Evolutionary conservation across 495 filamentous ascomycete genomes (phyloP).

Genomic region (Umbilicaria muhlenbergii): DNA sequence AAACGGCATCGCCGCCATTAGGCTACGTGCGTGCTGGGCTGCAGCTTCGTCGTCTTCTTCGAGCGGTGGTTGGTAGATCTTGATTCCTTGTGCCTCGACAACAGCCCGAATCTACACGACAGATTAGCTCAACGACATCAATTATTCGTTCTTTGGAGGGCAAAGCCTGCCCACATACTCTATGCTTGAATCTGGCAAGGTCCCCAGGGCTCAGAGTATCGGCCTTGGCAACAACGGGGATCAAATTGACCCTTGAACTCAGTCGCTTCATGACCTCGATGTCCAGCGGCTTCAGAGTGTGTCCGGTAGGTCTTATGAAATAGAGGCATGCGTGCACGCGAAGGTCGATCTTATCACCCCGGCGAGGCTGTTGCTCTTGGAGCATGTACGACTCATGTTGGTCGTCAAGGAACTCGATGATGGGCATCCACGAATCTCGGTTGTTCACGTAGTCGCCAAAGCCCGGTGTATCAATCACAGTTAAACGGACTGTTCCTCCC

Average conservation of each 20-base stretch:
- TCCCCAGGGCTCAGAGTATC: conserved; percentile 91
- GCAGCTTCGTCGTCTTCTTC: conserved; percentile 97
- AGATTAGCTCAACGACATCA: conserved; percentile 12
- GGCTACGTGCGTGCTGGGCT: conserved; percentile 77
- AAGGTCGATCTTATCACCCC: conserved; percentile 96
- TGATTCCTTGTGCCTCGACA: conserved; percentile 95
- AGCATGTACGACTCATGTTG: conserved; percentile 99
- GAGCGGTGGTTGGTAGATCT: conserved; percentile 93
- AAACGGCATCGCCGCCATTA: conserved; percentile 96
- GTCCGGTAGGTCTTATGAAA: conserved; percentile 96
- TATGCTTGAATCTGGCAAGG: conserved; percentile 80
- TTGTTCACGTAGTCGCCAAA: conserved; percentile 99
- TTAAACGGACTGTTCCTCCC: conserved; percentile 62
- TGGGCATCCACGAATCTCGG: conserved; percentile 97
- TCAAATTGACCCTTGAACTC: conserved; percentile 93
- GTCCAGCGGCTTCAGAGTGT: conserved; percentile 95
- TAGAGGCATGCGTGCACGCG: conserved; percentile 97
- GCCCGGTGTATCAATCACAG: conserved; percentile 95
- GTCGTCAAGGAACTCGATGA: conserved; percentile 98
- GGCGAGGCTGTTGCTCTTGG: conserved; percentile 97
- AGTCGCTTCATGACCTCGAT: conserved; percentile 99
- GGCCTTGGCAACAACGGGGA: conserved; percentile 95
- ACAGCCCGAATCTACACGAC: conserved; percentile 67
- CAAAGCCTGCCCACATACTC: conserved; percentile 37
- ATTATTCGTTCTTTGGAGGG: background rate